Evolutionary conservation across 208 protist species (phyloP), one percentile per base, ranked within the genome.

Genomic region (Borovskyia barvae): DNA sequence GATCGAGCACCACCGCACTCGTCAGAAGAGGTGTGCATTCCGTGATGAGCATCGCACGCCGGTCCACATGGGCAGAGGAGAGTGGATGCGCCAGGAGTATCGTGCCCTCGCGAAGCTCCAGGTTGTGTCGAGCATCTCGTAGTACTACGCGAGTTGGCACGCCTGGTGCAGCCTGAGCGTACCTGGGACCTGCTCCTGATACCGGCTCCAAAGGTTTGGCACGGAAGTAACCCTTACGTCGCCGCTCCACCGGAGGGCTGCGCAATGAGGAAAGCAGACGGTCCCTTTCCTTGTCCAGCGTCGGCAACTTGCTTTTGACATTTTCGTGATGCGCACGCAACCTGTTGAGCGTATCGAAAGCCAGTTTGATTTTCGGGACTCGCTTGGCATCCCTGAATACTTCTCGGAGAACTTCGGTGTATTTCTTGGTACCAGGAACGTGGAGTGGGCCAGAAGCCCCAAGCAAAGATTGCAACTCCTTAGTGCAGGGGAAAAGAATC

Each of bases 21-120:
- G 84, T 90, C 29, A 82, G 54, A 17, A 84, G 48, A 14, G 79
- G 66, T 6, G 69, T 85, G 7, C 70, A 50, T 62, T 94, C 87
- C 25, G 82, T 87, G 14, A 94, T 78, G 4, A 94, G 63, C 65
- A 94, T 66, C 15, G 92, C 87, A 50, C 87, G 80, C 4, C 87
- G 78, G 53, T 94, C 87, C 17, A 82, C 61, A 51, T 92, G 80
- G 1, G 84, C 85, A 9, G 82, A 90, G 29, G 87, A 91, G 24
- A 94, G 73, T 20, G 87, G 87, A 59, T 94, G 87, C 1, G 87
- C 83, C 12, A 92, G 66, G 15, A 94, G 65, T 29, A 81, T 79
- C 9, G 81, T 87, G 50, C 87, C 87, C 41, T 80, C 77, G 5
- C 51, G 52, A 0, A 91, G 71, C 29, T 92, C 81, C 19, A 80